Evolutionary conservation across 1,139 yeast genomes (phyloP), one percentile per base, ranked within the genome.

Genomic region (Pichia sp.): DNA sequence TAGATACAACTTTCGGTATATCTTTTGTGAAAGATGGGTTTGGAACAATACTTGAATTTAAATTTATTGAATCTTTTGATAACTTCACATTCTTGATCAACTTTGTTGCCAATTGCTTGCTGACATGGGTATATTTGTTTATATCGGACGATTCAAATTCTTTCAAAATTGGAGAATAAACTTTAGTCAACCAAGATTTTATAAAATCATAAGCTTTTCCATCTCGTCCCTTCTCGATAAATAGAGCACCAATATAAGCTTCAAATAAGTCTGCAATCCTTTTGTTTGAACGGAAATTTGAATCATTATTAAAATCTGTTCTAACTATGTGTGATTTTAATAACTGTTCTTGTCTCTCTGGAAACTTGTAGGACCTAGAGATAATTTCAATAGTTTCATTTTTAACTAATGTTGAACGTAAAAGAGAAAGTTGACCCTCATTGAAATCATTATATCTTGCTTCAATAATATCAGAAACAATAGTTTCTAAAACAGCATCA

Each of bases 191-290:
- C 95, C 95, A 88, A 8, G 64, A 58, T 44, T 71, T 67, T 5
- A 84, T 75, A 21, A 63, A 67, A 1, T 62, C 63, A 28, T 71
- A 63, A 12, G 47, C 47, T 6, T 31, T 25, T 35, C 74, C 71
- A 4, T 69, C 64, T 42, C 68, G 63, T 11, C 49, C 49, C 8
- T 51, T 42, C 49, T 84, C 94, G 33, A 78, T 68, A 10, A 78
- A 75, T 32, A 89, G 62, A 0, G 93, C 97, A 5, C 95, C 97
- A 31, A 89, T 71, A 54, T 88, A 89, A 0, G 96, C 96, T 61
- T 89, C 96, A 59, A 89, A 84, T 1, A 83, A 72, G 63, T 84
- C 94, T 0, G 94, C 89, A 52, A 69, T 68, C 4, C 39, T 37
- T 28, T 44, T 78, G 67, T 44, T 44, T 3, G 34, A 20, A 7